Evolutionary conservation across 192 early-diverging fungal genomes (phyloP).

Genomic region (Coemansia sp.): DNA sequence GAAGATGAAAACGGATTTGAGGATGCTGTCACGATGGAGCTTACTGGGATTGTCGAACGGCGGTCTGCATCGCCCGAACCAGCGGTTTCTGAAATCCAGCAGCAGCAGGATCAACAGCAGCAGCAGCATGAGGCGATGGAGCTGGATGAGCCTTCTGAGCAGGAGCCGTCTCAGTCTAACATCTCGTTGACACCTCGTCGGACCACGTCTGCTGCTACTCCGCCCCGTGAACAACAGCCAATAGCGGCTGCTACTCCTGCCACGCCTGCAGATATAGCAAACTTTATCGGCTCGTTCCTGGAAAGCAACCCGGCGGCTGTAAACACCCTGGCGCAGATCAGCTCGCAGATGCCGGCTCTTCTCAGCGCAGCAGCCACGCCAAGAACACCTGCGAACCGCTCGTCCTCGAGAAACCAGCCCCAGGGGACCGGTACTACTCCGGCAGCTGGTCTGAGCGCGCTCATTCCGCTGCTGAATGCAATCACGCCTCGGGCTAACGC

Average conservation of each 20-base stretch:
- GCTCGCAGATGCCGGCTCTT: background rate
- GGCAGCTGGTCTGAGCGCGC: background rate
- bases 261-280: background rate
- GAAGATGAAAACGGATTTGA: conserved; percentile 20
- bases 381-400: background rate
- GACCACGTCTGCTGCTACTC: background rate
- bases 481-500: background rate
- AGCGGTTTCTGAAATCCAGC: background rate
- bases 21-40: conserved; percentile 26
- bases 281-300: conserved; percentile 11
- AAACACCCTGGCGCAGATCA: background rate
- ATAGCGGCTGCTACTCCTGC: background rate
- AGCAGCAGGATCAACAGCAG: conserved; percentile 1
- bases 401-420: background rate
- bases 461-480: background rate
- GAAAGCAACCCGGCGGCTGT: conserved; percentile 2
- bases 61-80: background rate
- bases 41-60: conserved; percentile 38
- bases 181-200: background rate
- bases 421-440: background rate
- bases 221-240: background rate
- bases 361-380: conserved; percentile 2
- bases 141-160: background rate
- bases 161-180: background rate
- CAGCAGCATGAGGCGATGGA: background rate